Base-by-base conservation (phyloP, 2,329 filamentous ascomycete genomes). In the Arthrinium phaeospermum region DNA sequence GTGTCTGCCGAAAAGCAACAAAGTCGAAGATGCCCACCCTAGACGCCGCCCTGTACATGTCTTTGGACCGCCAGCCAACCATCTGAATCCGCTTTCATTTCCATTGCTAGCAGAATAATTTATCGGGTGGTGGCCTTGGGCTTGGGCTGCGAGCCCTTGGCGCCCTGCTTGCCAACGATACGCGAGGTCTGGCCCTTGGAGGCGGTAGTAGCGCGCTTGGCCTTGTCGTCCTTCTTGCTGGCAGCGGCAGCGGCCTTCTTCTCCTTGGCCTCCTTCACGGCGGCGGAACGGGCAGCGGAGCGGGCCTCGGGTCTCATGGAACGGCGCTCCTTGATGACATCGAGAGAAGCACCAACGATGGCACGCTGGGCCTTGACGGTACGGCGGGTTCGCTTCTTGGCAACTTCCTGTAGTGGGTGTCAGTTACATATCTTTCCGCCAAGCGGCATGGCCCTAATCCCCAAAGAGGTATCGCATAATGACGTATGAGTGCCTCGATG, bases 291-390 rank as follows among this genome's bases (percentile, higher is more conserved):
- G 83, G 95, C 95, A 82, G 96, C 96, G 81, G 91, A 90, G 85
- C 96, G 95, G 84, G 95, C 96, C 90, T 98, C 96, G 81, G 96
- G 96, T 86, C 96, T 94, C 91, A 94, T 92, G 81, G 91, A 87
- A 83, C 96, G 95, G 89, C 94, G 94, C 92, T 99, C 96, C 93
- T 98, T 98, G 92, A 99, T 98, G 84, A 98, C 95, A 85, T 99
- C 96, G 86, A 99, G 95, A 77, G 96, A 98, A 80, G 96, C 96
- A 91, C 96, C 96, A 81, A 99, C 96, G 86, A 99, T 97, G 85
- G 93, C 96, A 90, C 96, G 95, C 92, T 99, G 96, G 86, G 94
- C 87, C 94, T 99, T 99, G 89, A 99, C 94, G 83, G 94, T 94
- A 85, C 95, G 94, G 90, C 96, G 96, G 80, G 95, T 95, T 85